Evolutionary conservation across 805 yeast species (phyloP), one percentile per base, ranked within the genome.

Genomic region (Geotrichum ghanense): DNA sequence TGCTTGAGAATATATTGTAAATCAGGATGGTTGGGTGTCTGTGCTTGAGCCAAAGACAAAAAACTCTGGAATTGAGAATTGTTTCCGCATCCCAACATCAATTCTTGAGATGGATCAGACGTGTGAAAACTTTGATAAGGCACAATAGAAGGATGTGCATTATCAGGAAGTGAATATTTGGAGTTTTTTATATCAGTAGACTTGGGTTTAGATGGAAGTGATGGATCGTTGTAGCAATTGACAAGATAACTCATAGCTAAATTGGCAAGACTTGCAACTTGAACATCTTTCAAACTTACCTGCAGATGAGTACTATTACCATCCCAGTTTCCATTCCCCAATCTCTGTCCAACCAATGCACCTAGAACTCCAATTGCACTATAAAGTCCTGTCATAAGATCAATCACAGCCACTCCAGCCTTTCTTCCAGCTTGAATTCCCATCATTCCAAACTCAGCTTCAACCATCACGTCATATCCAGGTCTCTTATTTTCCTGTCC

Each of bases 381-480:
- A 47, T 68, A 67, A 31, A 67, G 51, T 0, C 71, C 72, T 1
- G 72, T 61, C 16, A 69, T 66, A 43, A 67, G 50, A 48, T 68
- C 72, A n/a, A 69, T 67, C 12, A 68, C 68, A 2, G 72, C 72
- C 4, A 67, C 72, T 3, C 72, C 72, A 4, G 66, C 71, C 50
- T 68, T 67, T 4, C 64, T 63, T 43, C 64, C 60, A 16, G 72
- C 72, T 0, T 71, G 67, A 50, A 67, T 68, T 50, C 67, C 71
- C 72, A 67, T 67, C 41, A 67, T 58, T 2, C 72, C 72, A 52
- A 66, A 64, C 51, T 67, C 72, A 5, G 72, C 72, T 51, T 67
- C 72, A 3, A 67, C 71, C 72, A 67, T 67, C 41, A 67, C 70
- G 44, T 66, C 71, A 54, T 68, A 67, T 17, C 72, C 72, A 2